Evolutionary conservation across 129 eudicot genomes (phyloP).

Genomic region (Artemisia annua): DNA sequence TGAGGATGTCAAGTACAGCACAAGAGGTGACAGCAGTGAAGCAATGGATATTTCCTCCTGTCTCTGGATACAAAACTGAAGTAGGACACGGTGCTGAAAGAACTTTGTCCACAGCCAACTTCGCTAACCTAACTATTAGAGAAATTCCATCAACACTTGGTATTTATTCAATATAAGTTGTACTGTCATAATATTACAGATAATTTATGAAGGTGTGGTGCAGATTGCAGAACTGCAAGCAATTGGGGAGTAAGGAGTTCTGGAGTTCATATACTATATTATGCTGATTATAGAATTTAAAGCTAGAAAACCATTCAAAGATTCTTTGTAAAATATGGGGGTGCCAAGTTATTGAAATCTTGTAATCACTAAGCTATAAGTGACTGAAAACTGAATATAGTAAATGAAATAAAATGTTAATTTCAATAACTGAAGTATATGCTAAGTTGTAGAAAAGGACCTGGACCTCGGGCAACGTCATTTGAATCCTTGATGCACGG

Average conservation of each 20-base stretch:
- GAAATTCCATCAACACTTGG: conserved; percentile 23
- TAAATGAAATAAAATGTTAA: not conserved
- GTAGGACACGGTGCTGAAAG: conserved; percentile 81
- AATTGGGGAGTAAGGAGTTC: conserved; percentile 1
- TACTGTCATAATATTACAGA: not conserved
- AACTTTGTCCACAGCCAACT: conserved; percentile 76
- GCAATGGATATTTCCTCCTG: conserved; percentile 92
- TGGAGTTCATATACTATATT: not conserved
- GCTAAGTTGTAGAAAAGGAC: conserved; percentile 35
- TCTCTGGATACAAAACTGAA: conserved; percentile 66
- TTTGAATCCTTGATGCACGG: conserved; percentile 41
- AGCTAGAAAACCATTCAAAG: not conserved
- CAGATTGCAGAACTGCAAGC: not conserved
- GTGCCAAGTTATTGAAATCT: not conserved
- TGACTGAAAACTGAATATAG: not conserved
- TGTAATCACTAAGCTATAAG: conserved; percentile 11
- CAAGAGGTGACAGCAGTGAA: conserved; percentile 91
- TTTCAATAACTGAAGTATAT: not conserved
- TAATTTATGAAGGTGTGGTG: not conserved
- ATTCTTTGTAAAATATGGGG: not conserved
- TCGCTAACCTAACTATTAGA: conserved; percentile 80
- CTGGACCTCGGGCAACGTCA: conserved; percentile 48
- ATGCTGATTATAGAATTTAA: conserved; percentile 2
- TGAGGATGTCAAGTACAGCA: conserved; percentile 90
- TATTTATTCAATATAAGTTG: not conserved